These are phyloP conservation scores for Suillus discolor DNA, from an alignment of 768 basidiomycete genomes.

Conservation along the genomic window DNA sequence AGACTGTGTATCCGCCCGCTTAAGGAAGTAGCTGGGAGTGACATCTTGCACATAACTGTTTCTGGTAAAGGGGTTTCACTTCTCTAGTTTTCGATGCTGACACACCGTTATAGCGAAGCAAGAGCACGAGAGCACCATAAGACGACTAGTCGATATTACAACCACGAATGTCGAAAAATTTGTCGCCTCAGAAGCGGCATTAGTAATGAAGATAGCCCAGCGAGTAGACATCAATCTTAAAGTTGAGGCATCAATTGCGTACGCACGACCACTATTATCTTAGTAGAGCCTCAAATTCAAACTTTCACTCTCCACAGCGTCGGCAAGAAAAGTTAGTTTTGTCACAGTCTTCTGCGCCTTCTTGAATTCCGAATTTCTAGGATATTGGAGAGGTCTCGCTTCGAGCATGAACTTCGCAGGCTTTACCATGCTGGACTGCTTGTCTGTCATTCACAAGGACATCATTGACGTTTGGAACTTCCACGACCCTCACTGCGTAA, in stretches of 20 bases:
- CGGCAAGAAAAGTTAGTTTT: slow-evolving; percentile 13
- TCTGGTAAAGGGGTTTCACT: slow-evolving; percentile 4
- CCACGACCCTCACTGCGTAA: slow-evolving; percentile 11
- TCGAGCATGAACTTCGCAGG: slow-evolving; percentile 16
- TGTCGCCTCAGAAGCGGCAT: too few species aligned
- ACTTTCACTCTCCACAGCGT: background rate
- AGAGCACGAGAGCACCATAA: slow-evolving; percentile 7
- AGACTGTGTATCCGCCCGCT: slow-evolving; percentile 10
- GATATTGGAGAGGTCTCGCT: slow-evolving; percentile 20
- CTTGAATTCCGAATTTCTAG: slow-evolving; percentile 6
- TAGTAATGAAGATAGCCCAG: slow-evolving; percentile 12
- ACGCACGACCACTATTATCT: background rate
- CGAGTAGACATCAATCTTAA: slow-evolving; percentile 4
- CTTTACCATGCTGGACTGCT: slow-evolving; percentile 13
- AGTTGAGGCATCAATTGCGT: slow-evolving; percentile 10
- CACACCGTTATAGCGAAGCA: slow-evolving; percentile 1
- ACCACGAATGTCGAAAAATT: slow-evolving; percentile 11
- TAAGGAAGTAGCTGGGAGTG: background rate
- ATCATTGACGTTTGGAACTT: slow-evolving; percentile 24
- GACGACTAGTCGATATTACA: slow-evolving; percentile 10
- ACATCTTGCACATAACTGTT: slow-evolving; percentile 8
- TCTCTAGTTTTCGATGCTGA: background rate
- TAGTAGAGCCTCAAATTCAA: background rate
- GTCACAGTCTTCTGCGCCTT: background rate
- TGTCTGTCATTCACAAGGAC: slow-evolving; percentile 21